Conservation (phyloP, 768 basidiomycete species). For the Kwoniella heveanensis region DNA sequence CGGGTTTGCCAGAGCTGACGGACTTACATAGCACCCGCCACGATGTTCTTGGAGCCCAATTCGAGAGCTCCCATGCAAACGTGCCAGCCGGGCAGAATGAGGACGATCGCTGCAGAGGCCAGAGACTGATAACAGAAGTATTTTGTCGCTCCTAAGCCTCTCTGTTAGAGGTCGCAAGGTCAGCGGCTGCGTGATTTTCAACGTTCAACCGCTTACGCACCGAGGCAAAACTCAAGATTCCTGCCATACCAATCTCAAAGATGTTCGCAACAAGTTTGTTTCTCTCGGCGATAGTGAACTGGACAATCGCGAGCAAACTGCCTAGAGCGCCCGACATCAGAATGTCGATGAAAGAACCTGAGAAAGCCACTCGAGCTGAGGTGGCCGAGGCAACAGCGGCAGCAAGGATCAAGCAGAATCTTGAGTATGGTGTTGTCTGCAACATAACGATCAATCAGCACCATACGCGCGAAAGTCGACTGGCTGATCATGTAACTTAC, state of each 20-base stretch:
- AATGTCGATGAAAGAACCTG: constrained; percentile 47
- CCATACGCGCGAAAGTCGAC: not conserved
- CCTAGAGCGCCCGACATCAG: constrained; percentile 41
- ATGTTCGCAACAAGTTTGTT: constrained; percentile 39
- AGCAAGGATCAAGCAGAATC: constrained; percentile 29
- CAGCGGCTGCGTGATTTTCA: constrained; percentile 4
- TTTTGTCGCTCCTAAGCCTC: constrained; percentile 18
- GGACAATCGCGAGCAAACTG: constrained; percentile 32
- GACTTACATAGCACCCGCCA: constrained; percentile 43
- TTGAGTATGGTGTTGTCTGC: constrained; percentile 32
- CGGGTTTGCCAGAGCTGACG: too few relatives aligned
- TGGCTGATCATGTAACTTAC: constrained; percentile 10
- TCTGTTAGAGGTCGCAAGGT: constrained; percentile 1
- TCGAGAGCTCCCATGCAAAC: constrained; percentile 49
- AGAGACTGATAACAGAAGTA: constrained; percentile 46
- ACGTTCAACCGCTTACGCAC: constrained; percentile 35
- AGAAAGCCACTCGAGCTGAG: constrained; percentile 42
- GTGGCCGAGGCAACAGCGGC: constrained; percentile 41
- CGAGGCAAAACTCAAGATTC: constrained; percentile 42
- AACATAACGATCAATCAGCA: too few relatives aligned
- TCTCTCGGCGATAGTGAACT: constrained; percentile 38
- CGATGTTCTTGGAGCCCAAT: constrained; percentile 44
- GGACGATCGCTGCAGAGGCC: constrained; percentile 33
- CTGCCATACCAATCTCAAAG: constrained; percentile 48
- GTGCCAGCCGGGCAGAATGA: constrained; percentile 48